Evolutionary conservation across 768 basidiomycete species (phyloP).

Genomic region (Boletus eberwhitei): DNA sequence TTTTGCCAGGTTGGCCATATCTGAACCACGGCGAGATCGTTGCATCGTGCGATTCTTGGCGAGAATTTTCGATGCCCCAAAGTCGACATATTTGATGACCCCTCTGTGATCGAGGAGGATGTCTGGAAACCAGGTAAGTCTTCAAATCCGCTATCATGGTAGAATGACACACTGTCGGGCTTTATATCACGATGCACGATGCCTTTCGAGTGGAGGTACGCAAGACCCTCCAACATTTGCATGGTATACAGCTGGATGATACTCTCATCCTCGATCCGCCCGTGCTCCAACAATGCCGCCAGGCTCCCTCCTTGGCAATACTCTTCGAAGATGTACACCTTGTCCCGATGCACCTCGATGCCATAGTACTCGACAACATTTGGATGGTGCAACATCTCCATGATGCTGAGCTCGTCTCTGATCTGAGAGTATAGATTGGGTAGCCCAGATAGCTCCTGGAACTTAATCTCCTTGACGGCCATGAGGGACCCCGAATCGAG

Average conservation of each 20-base stretch:
- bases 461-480: constrained; percentile 99
- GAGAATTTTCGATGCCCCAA: constrained; percentile 95
- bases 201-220: constrained; percentile 88
- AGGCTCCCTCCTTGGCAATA: constrained; percentile 96
- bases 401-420: constrained; percentile 92
- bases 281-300: constrained; percentile 84
- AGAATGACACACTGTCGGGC: constrained; percentile 80
- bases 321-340: constrained; percentile 98
- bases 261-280: constrained; percentile 94
- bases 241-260: constrained; percentile 94
- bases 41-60: constrained; percentile 84
- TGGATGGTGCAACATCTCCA: constrained; percentile 97
- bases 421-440: constrained; percentile 90
- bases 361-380: constrained; percentile 99
- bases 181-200: constrained; percentile 97
- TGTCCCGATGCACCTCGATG: constrained; percentile 97
- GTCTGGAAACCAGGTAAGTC: constrained; percentile 49
- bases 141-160: background rate
- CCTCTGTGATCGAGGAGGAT: constrained; percentile 88
- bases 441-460: constrained; percentile 86
- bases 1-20: constrained; percentile 33
- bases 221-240: constrained; percentile 94
- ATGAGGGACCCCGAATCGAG: constrained; percentile 93
- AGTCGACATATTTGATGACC: constrained; percentile 96
- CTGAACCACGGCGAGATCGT: constrained; percentile 58